Base-by-base conservation (phyloP, 805 yeast species). In the Ogataea paraovalis region DNA sequence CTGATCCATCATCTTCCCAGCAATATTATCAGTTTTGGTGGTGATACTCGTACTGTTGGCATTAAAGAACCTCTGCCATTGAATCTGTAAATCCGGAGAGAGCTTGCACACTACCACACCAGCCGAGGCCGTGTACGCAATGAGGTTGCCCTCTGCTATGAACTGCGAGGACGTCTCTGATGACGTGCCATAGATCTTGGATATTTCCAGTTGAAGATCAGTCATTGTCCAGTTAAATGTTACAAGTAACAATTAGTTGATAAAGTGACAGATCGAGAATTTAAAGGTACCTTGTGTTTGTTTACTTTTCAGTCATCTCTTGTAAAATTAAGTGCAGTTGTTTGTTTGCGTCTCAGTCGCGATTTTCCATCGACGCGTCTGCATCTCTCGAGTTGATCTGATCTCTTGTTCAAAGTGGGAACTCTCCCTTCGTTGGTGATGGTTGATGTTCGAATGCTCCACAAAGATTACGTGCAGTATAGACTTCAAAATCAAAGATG, bases 51-150 rank as follows among this genome's bases (percentile, higher is more conserved):
- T 34, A 48, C 54, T 55, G 47, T 72, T 76, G 16, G 83, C 83
- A 63, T 80, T 76, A 60, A 74, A 77, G 56, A 79, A 77, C 49
- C 79, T 61, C 54, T 77, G 83, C 47, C 65, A 51, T 13, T 47
- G 45, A 0, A 64, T 52, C 39, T 40, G 43, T 39, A 53, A 47
- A 3, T 49, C 47, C 14, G 62, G 54, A 2, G 74, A 47, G 12
- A 59, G 45, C 18, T 65, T 57, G 40, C 76, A 65, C 1, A 79
- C 80, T 12, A 79, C 81, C 3, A 79, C 83, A 3, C 84, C 84
- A 20, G 82, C 82, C 49, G 82, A 75, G 12, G 83, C 83, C 3
- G 74, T 70, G 55, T 79, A 80, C 0, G 81, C 84, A 20, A 80
- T 58, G 3, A 68, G 45, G 48, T 73, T 65, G 14, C 61, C 70